phyloP scores from a whole-genome alignment of 2,329 filamentous ascomycete genomes.

The Blastomyces emzantsi region DNA sequence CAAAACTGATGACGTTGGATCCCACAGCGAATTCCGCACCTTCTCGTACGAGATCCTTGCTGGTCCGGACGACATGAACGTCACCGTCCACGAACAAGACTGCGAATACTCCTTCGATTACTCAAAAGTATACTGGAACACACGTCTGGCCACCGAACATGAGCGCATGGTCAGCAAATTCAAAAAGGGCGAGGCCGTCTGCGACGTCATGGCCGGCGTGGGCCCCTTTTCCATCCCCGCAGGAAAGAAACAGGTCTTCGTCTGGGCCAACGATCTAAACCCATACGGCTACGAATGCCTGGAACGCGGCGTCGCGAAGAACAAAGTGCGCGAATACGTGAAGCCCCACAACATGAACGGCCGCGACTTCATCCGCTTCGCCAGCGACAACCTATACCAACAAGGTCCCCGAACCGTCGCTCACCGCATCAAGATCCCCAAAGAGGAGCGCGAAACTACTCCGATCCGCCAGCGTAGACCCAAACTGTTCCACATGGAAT shows the following conservation, averaged over 20 bases:
- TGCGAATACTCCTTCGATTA: constrained; percentile 93
- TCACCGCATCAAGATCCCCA: neutral
- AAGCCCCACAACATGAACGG: constrained; percentile 75
- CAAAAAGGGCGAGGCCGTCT: constrained; percentile 75
- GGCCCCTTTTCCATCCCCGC: constrained; percentile 91
- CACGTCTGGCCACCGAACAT: constrained; percentile 81
- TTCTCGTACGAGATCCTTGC: constrained; percentile 87
- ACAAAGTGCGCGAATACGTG: constrained; percentile 73
- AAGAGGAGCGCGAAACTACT: constrained; percentile 30
- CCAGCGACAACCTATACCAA: constrained; percentile 49
- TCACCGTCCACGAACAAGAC: constrained; percentile 69
- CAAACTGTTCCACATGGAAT: constrained; percentile 17
- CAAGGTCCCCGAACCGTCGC: constrained; percentile 43
- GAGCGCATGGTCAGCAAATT: constrained; percentile 68
- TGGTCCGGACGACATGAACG: constrained; percentile 72
- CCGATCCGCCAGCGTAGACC: constrained; percentile 19
- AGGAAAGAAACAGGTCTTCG: constrained; percentile 80
- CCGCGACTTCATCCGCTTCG: constrained; percentile 64
- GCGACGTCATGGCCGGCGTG: constrained; percentile 95
- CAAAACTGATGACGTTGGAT: constrained; percentile 82
- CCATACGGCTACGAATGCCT: constrained; percentile 74
- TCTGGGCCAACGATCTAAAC: constrained; percentile 96
- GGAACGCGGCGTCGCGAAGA: constrained; percentile 58
- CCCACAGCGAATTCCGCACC: constrained; percentile 76
- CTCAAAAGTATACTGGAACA: constrained; percentile 97